Conservation (phyloP, 257 asterid species). For the Nicotiana tabacum region DNA sequence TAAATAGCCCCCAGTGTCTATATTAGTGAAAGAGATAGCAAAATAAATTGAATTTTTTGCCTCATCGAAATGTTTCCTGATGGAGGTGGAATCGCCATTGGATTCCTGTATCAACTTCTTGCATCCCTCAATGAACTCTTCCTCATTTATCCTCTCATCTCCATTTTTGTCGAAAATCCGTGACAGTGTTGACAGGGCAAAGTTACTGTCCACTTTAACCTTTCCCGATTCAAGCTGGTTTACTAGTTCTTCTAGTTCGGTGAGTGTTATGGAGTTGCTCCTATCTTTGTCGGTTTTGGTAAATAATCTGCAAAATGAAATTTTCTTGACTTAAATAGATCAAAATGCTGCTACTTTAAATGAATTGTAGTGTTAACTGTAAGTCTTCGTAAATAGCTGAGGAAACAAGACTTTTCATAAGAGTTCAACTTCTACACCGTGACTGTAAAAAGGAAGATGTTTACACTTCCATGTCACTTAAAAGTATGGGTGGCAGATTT, state of each 20-base stretch:
- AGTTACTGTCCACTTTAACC: slow-evolving; percentile 21
- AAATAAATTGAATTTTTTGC: slow-evolving; percentile 13
- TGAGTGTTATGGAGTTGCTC: slow-evolving; percentile 18
- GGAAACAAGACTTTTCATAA: too few species aligned
- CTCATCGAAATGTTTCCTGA: slow-evolving; percentile 28
- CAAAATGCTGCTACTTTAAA: not conserved
- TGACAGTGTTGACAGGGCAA: slow-evolving; percentile 36
- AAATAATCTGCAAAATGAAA: slow-evolving; percentile 33
- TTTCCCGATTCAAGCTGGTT: slow-evolving; percentile 26
- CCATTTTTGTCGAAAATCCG: slow-evolving; percentile 28
- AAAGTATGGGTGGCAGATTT: not conserved
- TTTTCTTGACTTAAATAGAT: not conserved
- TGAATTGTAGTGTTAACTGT: too few species aligned
- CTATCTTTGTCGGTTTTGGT: slow-evolving; percentile 31
- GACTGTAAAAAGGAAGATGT: too few species aligned
- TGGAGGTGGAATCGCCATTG: slow-evolving; percentile 12
- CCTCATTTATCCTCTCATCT: slow-evolving; percentile 22
- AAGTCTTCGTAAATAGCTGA: too few species aligned
- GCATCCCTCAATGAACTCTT: slow-evolving; percentile 42
- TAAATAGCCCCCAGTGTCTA: not conserved
- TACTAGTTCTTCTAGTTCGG: slow-evolving; percentile 37
- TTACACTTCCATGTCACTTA: not conserved
- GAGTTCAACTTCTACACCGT: too few species aligned
- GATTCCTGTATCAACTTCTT: slow-evolving; percentile 39
- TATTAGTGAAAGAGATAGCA: not conserved